Evolutionary conservation across 768 basidiomycete species (phyloP), one percentile per base, ranked within the genome.

Genomic region (Lyophyllum semitale): DNA sequence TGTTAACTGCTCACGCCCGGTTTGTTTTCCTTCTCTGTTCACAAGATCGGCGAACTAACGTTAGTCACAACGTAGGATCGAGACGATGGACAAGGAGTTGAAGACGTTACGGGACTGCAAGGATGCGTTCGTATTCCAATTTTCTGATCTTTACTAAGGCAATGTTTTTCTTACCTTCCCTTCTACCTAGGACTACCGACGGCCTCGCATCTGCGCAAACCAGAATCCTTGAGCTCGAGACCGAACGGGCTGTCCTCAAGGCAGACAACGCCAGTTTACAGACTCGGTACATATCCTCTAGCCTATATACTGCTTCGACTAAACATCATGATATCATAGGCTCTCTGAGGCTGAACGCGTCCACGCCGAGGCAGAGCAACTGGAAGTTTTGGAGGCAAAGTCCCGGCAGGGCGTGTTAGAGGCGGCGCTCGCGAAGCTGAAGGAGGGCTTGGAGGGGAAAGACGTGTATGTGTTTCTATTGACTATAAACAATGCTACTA

Each of bases 1-100:
- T 68, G n/a, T 50, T 55, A 1, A 56, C 55, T n/a, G 61, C 64
- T 4, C 59, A 55, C 13, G 20, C 30, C 5, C 30, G 15, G 51
- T 61, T 12, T 51, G 67, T 64, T 66, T 49, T 33, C 53, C 55
- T 38, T 32, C 25, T 12, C 18, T 23, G 2, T 41, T n/a, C 27
- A n/a, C n/a, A n/a, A n/a, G n/a, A n/a, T n/a, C n/a, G n/a, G n/a
- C n/a, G n/a, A n/a, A n/a, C n/a, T n/a, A n/a, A 38, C 37, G 17
- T 9, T 3, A 15, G 6, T 35, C 3, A 29, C 18, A 4, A n/a
- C 32, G 6, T 5, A 44, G 51, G 12, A 37, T 35, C 22, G 22
- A 45, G 8, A 13, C 6, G 15, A 5, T 48, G 46, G 45, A 48
- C 3, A 48, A 26, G 17, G 45, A 48, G 18, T 7, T 51, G 2